Conservation (phyloP, 768 basidiomycete species). For the Glaciozyma antarctica region DNA sequence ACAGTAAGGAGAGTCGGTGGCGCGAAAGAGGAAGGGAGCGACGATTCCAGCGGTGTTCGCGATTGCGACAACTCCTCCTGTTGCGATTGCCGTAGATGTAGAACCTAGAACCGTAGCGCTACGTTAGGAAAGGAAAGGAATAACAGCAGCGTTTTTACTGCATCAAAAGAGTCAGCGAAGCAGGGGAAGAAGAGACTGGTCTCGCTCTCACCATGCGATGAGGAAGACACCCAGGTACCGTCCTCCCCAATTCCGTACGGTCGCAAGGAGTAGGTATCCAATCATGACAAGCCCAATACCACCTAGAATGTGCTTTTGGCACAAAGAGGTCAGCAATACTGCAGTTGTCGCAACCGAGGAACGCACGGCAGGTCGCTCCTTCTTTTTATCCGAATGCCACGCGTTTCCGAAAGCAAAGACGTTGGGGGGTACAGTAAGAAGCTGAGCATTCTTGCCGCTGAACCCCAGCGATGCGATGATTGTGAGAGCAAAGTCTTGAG, state of each 20-base stretch:
- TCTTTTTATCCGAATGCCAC: slow-evolving; percentile 32
- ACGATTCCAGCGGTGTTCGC: slow-evolving; percentile 35
- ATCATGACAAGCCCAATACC: slow-evolving; percentile 26
- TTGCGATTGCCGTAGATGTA: slow-evolving; percentile 36
- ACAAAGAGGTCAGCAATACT: not conserved
- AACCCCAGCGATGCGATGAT: slow-evolving; percentile 14
- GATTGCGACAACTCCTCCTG: slow-evolving; percentile 33
- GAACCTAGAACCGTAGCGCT: slow-evolving; percentile 34
- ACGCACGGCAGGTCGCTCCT: slow-evolving; percentile 25
- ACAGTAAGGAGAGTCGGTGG: slow-evolving; percentile 12
- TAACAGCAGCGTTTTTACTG: slow-evolving; percentile 35
- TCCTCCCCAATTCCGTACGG: slow-evolving; percentile 30
- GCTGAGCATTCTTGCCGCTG: slow-evolving; percentile 11
- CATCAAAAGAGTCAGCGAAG: not conserved
- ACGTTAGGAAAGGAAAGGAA: slow-evolving; percentile 32
- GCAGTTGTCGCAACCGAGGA: not conserved
- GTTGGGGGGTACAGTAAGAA: not conserved
- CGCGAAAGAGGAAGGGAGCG: slow-evolving; percentile 35
- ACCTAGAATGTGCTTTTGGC: slow-evolving; percentile 31
- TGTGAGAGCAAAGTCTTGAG: slow-evolving; percentile 17
- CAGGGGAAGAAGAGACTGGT: no score
- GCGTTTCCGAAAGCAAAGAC: slow-evolving; percentile 27
- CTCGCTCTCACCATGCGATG: slow-evolving; percentile 32
- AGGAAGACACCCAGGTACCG: slow-evolving; percentile 35
- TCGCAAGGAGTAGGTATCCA: slow-evolving; percentile 35